phyloP scores from a whole-genome alignment of 1,284 basidiomycete species.

The Erythrobasidium hasegawianum region DNA sequence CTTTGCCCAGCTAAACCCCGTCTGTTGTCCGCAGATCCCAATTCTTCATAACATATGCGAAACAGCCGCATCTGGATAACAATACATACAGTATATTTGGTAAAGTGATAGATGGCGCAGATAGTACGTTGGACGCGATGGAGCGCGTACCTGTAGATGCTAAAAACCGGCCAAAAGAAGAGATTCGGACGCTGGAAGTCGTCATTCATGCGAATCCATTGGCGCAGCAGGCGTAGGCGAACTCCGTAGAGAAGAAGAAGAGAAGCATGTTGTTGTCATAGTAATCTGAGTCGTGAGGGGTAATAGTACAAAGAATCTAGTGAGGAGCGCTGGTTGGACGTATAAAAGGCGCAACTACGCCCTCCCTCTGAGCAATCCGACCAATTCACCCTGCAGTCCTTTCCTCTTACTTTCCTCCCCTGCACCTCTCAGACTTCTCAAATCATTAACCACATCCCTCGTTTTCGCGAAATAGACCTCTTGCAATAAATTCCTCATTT shows the following conservation, averaged over 20 bases:
- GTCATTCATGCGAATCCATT: constrained; percentile 95
- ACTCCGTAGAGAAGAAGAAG: too few species aligned
- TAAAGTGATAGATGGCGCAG: constrained; percentile 85
- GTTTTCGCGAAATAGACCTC: constrained; percentile 57
- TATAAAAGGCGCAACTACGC: too few species aligned
- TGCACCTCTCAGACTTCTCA: constrained; percentile 80
- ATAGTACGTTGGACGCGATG: constrained; percentile 82
- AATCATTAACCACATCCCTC: constrained; percentile 84
- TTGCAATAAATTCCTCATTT: constrained; percentile 92
- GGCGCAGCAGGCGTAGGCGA: constrained; percentile 57
- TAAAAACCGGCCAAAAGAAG: constrained; percentile 80
- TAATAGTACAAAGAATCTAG: too few species aligned
- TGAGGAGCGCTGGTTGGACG: too few species aligned
- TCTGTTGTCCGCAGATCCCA: too few species aligned
- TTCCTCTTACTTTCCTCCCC: constrained; percentile 75
- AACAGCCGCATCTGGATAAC: constrained; percentile 84
- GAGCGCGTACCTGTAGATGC: constrained; percentile 83
- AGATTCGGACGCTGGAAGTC: constrained; percentile 68
- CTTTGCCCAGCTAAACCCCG: too few species aligned
- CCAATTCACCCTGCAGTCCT: constrained; percentile 88
- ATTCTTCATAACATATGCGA: constrained; percentile 89
- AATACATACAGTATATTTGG: constrained; percentile 89
- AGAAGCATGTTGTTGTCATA: background rate
- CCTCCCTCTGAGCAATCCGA: constrained; percentile 56
- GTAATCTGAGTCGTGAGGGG: too few species aligned